phyloP scores from a whole-genome alignment of 306 rosid genomes.

The Rosa persica region DNA sequence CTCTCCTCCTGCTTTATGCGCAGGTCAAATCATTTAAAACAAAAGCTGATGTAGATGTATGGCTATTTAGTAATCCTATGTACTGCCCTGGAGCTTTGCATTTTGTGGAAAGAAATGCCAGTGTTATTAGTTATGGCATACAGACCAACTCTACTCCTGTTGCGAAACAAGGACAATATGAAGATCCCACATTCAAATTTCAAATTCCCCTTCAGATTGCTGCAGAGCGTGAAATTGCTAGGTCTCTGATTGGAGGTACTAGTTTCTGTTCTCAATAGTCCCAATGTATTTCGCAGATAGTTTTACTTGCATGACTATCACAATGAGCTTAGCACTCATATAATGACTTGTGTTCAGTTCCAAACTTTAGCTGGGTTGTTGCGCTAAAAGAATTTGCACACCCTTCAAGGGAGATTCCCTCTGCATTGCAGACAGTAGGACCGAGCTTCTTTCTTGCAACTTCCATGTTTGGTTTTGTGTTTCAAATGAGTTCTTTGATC shows the following conservation, averaged over 20 bases:
- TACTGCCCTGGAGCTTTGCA: constrained; percentile 68
- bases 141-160: constrained; percentile 70
- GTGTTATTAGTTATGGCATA: constrained; percentile 61
- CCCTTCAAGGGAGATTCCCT: constrained; percentile 40
- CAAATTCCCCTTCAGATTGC: constrained; percentile 80
- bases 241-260: constrained; percentile 77
- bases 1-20: neutral
- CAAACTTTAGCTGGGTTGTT: constrained; percentile 67
- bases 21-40: constrained; percentile 60
- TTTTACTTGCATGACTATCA: neutral
- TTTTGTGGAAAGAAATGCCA: constrained; percentile 43
- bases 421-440: constrained; percentile 44
- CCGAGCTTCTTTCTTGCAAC: constrained; percentile 77
- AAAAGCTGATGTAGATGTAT: constrained; percentile 54
- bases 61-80: constrained; percentile 69
- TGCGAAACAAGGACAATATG: constrained; percentile 43
- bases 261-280: neutral
- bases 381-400: constrained; percentile 70
- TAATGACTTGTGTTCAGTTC: constrained; percentile 33
- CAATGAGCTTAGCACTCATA: neutral
- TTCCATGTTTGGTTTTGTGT: constrained; percentile 82
- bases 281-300: neutral
- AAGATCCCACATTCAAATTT: constrained; percentile 61
- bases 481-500: constrained; percentile 74
- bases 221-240: constrained; percentile 84